Evolutionary conservation across 345 rosid genomes (phyloP).

Genomic region (Syzygium jambos): DNA sequence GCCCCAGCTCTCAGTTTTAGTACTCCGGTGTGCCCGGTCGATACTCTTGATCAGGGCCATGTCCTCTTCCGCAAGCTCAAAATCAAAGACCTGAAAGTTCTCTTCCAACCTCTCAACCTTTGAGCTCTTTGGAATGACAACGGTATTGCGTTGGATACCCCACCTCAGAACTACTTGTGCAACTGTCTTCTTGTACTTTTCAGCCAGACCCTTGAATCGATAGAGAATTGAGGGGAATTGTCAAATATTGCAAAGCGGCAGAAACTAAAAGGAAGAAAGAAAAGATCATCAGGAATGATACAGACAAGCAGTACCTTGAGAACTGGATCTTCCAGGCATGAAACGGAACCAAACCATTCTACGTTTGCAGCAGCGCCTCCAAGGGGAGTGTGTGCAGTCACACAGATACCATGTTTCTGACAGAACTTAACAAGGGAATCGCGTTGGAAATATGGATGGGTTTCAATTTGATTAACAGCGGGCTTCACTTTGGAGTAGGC

Average conservation of each 20-base stretch:
- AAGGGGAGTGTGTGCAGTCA: constrained; percentile 84
- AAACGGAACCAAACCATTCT: constrained; percentile 64
- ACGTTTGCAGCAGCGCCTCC: constrained; percentile 74
- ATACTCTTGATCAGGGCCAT: constrained; percentile 49
- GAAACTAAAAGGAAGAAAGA: not conserved
- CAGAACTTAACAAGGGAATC: constrained; percentile 84
- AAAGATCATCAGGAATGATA: not conserved
- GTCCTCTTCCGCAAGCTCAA: constrained; percentile 59
- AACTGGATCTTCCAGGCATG: constrained; percentile 73
- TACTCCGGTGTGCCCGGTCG: constrained; percentile 57
- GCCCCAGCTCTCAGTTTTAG: constrained; percentile 81
- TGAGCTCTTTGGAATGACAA: constrained; percentile 69
- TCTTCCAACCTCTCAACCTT: constrained; percentile 57
- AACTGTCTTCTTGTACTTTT: constrained; percentile 63
- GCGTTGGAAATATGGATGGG: constrained; percentile 90
- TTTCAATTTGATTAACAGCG: constrained; percentile 92
- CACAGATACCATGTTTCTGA: constrained; percentile 73
- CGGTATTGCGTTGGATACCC: constrained; percentile 75
- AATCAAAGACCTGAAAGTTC: constrained; percentile 55
- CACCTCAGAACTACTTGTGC: constrained; percentile 74
- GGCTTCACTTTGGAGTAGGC: constrained; percentile 94
- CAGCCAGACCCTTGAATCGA: constrained; percentile 49
- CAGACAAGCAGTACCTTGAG: constrained; percentile 38
- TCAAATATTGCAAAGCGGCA: not conserved
- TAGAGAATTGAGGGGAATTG: not conserved